Base-by-base conservation (phyloP, 768 basidiomycete species). In the Boletus edulis region DNA sequence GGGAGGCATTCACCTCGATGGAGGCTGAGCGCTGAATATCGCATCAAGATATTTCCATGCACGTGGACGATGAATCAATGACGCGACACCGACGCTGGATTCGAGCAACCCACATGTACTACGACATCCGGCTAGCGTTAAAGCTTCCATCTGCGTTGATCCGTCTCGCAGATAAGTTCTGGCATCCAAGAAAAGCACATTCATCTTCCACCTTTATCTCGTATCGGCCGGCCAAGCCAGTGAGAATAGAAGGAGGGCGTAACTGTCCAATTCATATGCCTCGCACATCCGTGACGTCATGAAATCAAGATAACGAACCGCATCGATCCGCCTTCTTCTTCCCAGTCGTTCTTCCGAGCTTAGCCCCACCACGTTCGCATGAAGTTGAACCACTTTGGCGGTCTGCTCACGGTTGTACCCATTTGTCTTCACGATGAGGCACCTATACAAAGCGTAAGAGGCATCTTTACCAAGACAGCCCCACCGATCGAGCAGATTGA, bases 401-500 rank as follows among this genome's bases (percentile, higher is more conserved):
- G 98, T 87, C 67, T 98, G 89, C 12, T 90, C 91, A 40, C 84
- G 80, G 8, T 81, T 82, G 70, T 98, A 95, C 13, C 81, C 78
- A 54, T 90, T 83, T 2, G 96, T 98, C 65, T 93, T 91, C 18
- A 98, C 96, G 55, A 98, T 98, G 78, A 99, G 86, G 71, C 91
- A 94, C 46, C 90, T 91, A 59, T 32, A 31, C 29, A 46, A 51
- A 34, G 47, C 46, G 27, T 67, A 15, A 64, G 49, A 53, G 29
- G 24, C 39, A 43, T 37, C 27, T 42, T 49, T 18, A 35, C 39
- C 38, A 29, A 31, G 42, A 45, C 37, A 49, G 14, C 59, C 79
- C 54, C 75, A 94, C 85, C 96, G 82, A 74, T 98, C 97, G 43
- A 98, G 79, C 15, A 98, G 76, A 73, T 99, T 96, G 45, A 94